Base-by-base conservation (phyloP, 108 stramenopile species). In the Fistulifera solaris region DNA sequence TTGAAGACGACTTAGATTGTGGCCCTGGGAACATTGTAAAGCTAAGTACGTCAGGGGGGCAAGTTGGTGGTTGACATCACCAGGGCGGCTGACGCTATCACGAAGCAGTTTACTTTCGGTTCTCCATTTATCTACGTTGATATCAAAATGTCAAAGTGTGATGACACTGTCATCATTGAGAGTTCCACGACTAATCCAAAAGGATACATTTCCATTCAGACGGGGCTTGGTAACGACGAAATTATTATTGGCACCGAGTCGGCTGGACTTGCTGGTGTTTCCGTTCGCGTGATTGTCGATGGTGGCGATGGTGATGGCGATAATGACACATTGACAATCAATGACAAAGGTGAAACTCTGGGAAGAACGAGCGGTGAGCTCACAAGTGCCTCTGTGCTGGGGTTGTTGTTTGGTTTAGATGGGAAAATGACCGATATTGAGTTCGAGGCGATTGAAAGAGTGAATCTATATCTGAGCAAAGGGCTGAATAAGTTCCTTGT, bases 221-320 rank as follows among this genome's bases (percentile, higher is more conserved):
- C 50, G 28, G 24, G n/a, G n/a, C 26, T 15, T 54, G 66, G 59
- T 31, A 35, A 50, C 27, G 66, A 67, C 51, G 61, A 19, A 14
- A 54, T 67, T 35, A 39, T 49, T n/a, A 53, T 67, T 40, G 66
- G 66, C 52, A 48, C n/a, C 7, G 26, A 35, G 11, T 23, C n/a
- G 2, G 19, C 23, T 6, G 21, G 27, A 2, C 25, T 27, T 28
- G 42, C 38, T 11, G 13, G 27, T 40, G 16, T n/a, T 42, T 17
- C 5, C 44, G 46, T 61, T 23, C 24, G 54, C 21, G 40, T 61
- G 18, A 40, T 67, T 55, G 66, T 55, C 13, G 66, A 52, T 24
- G n/a, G n/a, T n/a, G n/a, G n/a, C n/a, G n/a, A n/a, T n/a, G 59
- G 59, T 16, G 40, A 35, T 17, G 66, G 49, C 18, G 17, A 8